Conservation (phyloP, 2,329 filamentous ascomycete genomes). For the Penicillium decumbens region DNA sequence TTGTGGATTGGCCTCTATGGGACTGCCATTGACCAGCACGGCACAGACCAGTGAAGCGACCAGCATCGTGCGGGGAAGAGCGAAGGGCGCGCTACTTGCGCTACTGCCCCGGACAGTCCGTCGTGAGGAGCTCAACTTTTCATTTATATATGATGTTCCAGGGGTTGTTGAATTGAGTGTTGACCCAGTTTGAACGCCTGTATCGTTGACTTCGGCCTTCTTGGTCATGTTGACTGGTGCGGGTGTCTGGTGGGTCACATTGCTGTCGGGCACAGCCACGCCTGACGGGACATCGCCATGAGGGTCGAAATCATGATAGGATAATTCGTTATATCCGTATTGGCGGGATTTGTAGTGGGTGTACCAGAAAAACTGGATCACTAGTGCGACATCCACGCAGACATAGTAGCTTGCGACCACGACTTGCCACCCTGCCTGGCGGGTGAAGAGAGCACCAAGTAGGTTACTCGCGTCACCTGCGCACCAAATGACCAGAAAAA, state of each 20-base stretch:
- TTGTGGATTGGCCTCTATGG: constrained; percentile 25
- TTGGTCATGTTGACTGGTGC: constrained; percentile 18
- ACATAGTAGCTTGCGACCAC: constrained; percentile 63
- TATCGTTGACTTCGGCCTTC: constrained; percentile 29
- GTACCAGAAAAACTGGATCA: constrained; percentile 64
- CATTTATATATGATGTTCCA: constrained; percentile 31
- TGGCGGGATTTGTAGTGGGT: constrained; percentile 51
- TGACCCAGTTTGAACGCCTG: constrained; percentile 24
- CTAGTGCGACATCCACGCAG: constrained; percentile 59
- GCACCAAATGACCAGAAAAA: constrained; percentile 63
- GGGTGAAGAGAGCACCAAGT: constrained; percentile 58
- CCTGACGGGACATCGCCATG: constrained; percentile 35
- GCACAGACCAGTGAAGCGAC: constrained; percentile 45
- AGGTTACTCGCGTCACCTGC: constrained; percentile 61
- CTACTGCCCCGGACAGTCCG: constrained; percentile 26
- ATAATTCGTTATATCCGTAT: constrained; percentile 31
- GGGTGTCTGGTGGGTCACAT: constrained; percentile 18
- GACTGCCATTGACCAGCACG: constrained; percentile 41
- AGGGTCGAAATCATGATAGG: constrained; percentile 25
- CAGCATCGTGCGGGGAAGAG: constrained; percentile 44
- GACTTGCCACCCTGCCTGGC: constrained; percentile 63
- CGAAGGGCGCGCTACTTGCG: constrained; percentile 26
- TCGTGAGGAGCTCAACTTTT: constrained; percentile 31
- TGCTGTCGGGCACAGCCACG: constrained; percentile 34
- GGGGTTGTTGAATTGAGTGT: constrained; percentile 19